Percentiles rank a stretch among this genome's conserved stretches.
Conservation (phyloP, 2,329 filamentous ascomycete genomes). For the Aspergillus fumigatiaffinis region DNA sequence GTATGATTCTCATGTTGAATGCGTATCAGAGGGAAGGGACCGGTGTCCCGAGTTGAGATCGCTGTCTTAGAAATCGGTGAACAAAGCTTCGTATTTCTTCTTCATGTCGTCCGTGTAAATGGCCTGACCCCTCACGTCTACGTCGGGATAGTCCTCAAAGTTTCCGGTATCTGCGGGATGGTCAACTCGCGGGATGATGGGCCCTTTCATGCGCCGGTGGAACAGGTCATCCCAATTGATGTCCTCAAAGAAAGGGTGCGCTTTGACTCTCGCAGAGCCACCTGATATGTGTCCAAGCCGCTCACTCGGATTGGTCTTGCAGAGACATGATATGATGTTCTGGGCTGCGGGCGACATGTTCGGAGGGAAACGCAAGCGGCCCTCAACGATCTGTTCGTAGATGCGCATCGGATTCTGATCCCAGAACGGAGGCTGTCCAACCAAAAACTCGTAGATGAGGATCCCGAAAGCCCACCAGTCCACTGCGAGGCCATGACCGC, state of each 20-base stretch:
- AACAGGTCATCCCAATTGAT: conserved; percentile 63
- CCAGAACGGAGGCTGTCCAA: conserved; percentile 66
- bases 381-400: conserved; percentile 65
- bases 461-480: conserved; percentile 69
- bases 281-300: conserved; percentile 61
- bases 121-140: conserved; percentile 49
- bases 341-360: conserved; percentile 57
- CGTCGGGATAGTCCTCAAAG: conserved; percentile 62
- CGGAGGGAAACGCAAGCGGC: conserved; percentile 57
- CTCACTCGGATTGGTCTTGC: conserved; percentile 61
- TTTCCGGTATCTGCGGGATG: conserved; percentile 60
- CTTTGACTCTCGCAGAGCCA: conserved; percentile 56
- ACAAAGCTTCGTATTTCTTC: conserved; percentile 57
- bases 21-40: neutral
- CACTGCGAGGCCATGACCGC: conserved; percentile 60
- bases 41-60: neutral
- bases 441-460: conserved; percentile 63
- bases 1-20: neutral
- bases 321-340: conserved; percentile 59
- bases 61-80: conserved; percentile 54
- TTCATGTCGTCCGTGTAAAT: conserved; percentile 58
- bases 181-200: conserved; percentile 59
- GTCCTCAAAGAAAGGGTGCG: conserved; percentile 59
- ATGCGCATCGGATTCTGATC: conserved; percentile 67
- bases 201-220: conserved; percentile 55